Conservation (phyloP, 176 grass and related monocot genomes). For the Leersia perrieri region DNA sequence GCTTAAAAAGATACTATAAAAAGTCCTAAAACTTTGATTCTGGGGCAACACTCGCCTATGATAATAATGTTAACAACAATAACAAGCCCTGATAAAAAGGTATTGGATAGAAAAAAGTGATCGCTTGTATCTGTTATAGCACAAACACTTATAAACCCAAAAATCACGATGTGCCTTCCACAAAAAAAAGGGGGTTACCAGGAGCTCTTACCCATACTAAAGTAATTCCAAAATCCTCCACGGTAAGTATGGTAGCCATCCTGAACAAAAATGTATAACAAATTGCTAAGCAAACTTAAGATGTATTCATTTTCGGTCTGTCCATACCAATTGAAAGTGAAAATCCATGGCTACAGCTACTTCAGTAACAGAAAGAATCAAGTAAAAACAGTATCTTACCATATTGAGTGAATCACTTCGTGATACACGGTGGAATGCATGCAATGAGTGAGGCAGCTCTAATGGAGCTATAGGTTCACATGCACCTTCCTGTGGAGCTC, state of each 20-base stretch:
- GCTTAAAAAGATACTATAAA: not conserved
- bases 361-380: slow-evolving; percentile 6
- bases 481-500: slow-evolving; percentile 52
- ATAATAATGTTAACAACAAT: not conserved
- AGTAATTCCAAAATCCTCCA: slow-evolving; percentile 98
- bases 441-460: slow-evolving; percentile 89
- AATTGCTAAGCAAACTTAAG: slow-evolving; percentile 15
- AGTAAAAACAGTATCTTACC: slow-evolving; percentile 45
- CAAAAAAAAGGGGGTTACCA: not conserved
- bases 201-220: slow-evolving; percentile 78
- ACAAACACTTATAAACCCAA: not conserved
- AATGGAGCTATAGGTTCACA: slow-evolving; percentile 92
- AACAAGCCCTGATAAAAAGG: not conserved
- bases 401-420: slow-evolving; percentile 66
- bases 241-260: slow-evolving; percentile 90
- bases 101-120: not conserved
- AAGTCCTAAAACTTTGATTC: not conserved
- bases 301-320: not conserved
- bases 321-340: slow-evolving; percentile 2
- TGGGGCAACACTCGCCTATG: not conserved
- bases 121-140: not conserved
- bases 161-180: not conserved
- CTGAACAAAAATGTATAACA: slow-evolving; percentile 41
- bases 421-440: slow-evolving; percentile 90
- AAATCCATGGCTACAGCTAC: not conserved